Base-by-base conservation (phyloP, 805 yeast species). In the Ogataea wickerhamii region DNA sequence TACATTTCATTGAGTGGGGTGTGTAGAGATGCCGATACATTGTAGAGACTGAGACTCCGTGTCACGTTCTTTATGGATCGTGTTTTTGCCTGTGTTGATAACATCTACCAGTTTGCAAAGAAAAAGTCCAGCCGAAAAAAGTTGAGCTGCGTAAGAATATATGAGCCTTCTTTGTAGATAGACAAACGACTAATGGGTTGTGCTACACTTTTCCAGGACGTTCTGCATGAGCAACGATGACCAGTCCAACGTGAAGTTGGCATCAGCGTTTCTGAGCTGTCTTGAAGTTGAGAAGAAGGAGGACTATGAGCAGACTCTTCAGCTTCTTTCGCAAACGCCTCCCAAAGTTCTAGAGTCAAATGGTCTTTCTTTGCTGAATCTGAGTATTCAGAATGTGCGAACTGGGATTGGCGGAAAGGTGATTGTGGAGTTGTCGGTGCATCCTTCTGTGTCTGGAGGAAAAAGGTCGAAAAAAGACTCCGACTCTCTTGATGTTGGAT, bases 341-440 rank as follows among this genome's bases (percentile, higher is more conserved):
- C 78, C 88, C 1, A 81, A 82, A 53, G 70, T 71, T 38, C 67
- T 91, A n/a, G 82, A 82, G 0, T 61, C 67, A 8, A 69, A 75
- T 36, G 97, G 96, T 0, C 64, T 85, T 18, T 97, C 97, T 0
- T 66, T 87, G 4, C 58, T 79, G 33, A 85, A 88, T 57, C 64
- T 91, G 33, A 56, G 64, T 0, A 63, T 82, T 11, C 70, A 71
- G n/a, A 76, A 78, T 38, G 61, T 84, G 2, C 67, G 82, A 38
- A 82, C 89, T 0, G 95, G 95, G 0, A 63, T 87, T 7, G 94
- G 87, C 12, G 96, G 96, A 2, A 76, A 80, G 41, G 66, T 78
- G 1, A 66, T 82, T 4, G 49, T 87, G 11, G 95, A 87, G 46
- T 60, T 91, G 36, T 66, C 51, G 13, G 63, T 68, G 20, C 91